Evolutionary conservation across 192 early-diverging fungal genomes (phyloP), one percentile per base, ranked within the genome.

Genomic region (Entomortierella chlamydospora): DNA sequence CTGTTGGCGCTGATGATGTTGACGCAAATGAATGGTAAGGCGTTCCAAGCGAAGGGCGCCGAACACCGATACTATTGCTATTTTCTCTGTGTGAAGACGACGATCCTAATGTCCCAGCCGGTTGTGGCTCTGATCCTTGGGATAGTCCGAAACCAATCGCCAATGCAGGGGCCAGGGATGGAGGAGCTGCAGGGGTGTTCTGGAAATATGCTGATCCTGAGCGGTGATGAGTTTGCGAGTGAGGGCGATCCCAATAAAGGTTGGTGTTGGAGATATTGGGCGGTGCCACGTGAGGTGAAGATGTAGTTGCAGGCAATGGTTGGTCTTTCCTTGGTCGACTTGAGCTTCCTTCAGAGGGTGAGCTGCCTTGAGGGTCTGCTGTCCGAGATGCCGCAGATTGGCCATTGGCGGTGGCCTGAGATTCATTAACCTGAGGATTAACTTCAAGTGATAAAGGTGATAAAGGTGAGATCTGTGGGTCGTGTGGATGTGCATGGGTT

Each of bases 321-420:
- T 74, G 72, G 23, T 73, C 65, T 30, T 73, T 77, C 12, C 73
- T 45, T 42, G 64, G 54, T 47, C 61, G 57, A 54, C 37, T 69
- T 20, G 67, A 69, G 37, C 37, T 61, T 13, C 33, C 33, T 17
- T 49, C 54, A 11, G 9, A 39, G 30, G 30, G 7, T 43, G 30
- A 42, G 23, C 26, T 30, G 29, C 41, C 52, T 28, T 45, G 59
- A 12, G 26, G 1, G 18, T 23, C 42, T 45, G 33, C 3, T 9
- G 33, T 37, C 8, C 43, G 5, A 12, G 33, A 12, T 42, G 17
- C 0, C 4, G 58, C 20, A 20, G 2, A 30, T 28, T 34, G 49
- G 50, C 18, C 1, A 34, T 42, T 4, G 9, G 56, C 43, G 20
- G 31, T 13, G 43, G 30, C 60, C 3, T 45, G 8, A n/a, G n/a